Conservation (phyloP, 495 filamentous ascomycete species). For the Chaetomidium leptoderma region DNA sequence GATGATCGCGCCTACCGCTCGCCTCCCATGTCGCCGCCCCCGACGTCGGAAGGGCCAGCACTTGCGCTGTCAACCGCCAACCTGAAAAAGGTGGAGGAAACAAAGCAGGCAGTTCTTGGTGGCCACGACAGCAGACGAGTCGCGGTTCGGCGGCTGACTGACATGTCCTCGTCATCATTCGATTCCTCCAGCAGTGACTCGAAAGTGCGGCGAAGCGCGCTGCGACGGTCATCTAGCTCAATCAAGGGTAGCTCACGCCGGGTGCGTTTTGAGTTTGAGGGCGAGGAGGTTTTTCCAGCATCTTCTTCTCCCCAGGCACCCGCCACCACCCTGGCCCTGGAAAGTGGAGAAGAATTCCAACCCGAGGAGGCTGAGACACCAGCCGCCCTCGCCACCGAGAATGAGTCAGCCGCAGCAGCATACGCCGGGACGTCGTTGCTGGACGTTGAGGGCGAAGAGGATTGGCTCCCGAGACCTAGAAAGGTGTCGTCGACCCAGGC, state of each 20-base stretch:
- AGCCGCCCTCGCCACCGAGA: constrained; percentile 15
- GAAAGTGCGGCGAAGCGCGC: constrained; percentile 43
- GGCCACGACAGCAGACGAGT: constrained; percentile 11
- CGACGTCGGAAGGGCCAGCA: constrained; percentile 13
- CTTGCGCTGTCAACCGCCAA: constrained; percentile 21
- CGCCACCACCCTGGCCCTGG: constrained; percentile 2
- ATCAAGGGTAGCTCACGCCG: constrained; percentile 48
- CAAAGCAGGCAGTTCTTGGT: constrained; percentile 18
- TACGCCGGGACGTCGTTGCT: constrained; percentile 26
- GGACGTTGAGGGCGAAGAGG: constrained; percentile 39
- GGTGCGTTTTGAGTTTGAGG: constrained; percentile 52
- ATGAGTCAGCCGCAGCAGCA: constrained; percentile 27
- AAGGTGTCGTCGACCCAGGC: constrained; percentile 47
- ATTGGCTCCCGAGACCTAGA: constrained; percentile 38
- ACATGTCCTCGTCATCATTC: constrained; percentile 39
- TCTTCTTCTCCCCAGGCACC: constrained; percentile 41
- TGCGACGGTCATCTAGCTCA: constrained; percentile 46
- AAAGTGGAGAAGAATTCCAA: constrained; percentile 21
- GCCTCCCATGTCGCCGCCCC: constrained; percentile 24
- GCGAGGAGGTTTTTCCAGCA: constrained; percentile 47
- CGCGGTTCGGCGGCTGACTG: constrained; percentile 28
- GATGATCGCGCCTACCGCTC: constrained; percentile 31
- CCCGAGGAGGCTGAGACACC: constrained; percentile 24
- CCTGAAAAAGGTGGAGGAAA: constrained; percentile 29
- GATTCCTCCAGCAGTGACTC: constrained; percentile 42